Percentiles rank a stretch among this genome's conserved stretches.
Evolutionary conservation across 345 rosid species (phyloP).

Genomic region (Corchorus olitorius): DNA sequence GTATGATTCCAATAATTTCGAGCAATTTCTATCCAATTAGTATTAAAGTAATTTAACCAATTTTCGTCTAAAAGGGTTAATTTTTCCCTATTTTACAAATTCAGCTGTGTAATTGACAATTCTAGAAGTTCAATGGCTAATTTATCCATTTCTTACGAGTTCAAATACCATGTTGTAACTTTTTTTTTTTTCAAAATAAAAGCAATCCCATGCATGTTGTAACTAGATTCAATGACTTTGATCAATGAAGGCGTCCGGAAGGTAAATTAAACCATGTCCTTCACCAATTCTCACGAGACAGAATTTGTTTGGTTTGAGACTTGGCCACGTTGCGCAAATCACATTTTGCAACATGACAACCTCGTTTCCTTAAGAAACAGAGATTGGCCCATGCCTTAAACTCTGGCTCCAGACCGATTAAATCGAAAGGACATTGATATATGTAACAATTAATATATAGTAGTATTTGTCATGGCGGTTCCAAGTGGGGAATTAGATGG

Average conservation of each 20-base stretch:
- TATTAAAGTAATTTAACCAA: too few species aligned
- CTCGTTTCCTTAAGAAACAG: neutral
- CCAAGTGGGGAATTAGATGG: neutral
- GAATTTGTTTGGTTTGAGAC: neutral
- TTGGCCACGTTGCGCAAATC: conserved; percentile 5
- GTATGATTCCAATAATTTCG: too few species aligned
- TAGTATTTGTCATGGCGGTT: neutral
- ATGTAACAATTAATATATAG: neutral
- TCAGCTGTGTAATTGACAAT: too few species aligned
- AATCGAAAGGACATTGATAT: neutral
- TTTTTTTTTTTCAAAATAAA: too few species aligned
- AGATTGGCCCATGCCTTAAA: conserved; percentile 17
- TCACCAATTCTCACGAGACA: neutral
- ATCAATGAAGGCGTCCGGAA: neutral
- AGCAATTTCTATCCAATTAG: too few species aligned
- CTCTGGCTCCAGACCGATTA: neutral
- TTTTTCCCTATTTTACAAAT: too few species aligned
- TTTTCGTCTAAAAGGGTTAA: too few species aligned
- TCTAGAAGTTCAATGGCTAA: too few species aligned
- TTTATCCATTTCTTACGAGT: too few species aligned
- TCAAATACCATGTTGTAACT: too few species aligned
- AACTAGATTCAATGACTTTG: neutral
- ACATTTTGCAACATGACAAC: neutral
- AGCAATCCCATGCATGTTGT: too few species aligned
- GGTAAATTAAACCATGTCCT: neutral